Evolutionary conservation across 2,329 filamentous ascomycete species (phyloP).

Genomic region (Hypoxylon sp.): DNA sequence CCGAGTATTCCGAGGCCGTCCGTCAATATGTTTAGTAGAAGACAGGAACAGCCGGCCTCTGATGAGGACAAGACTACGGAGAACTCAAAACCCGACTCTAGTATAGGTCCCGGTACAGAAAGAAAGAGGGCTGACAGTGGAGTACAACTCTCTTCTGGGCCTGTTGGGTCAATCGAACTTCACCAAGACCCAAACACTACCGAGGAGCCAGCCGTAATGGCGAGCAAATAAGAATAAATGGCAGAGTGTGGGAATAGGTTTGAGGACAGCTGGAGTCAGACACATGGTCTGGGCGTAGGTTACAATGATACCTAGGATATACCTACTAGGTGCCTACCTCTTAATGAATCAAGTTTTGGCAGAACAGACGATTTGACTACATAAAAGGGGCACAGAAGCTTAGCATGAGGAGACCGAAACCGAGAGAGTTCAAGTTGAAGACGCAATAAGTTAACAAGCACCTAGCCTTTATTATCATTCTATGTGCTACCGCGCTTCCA

Average conservation of each 20-base stretch:
- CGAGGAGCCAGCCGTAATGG: slow-evolving; percentile 17
- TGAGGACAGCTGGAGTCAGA: neutral
- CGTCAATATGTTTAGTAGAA: slow-evolving; percentile 49
- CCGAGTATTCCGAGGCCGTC: slow-evolving; percentile 56
- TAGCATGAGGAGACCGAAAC: neutral
- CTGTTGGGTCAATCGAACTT: slow-evolving; percentile 21
- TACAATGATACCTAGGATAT: neutral
- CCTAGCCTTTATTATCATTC: neutral
- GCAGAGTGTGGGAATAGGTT: neutral
- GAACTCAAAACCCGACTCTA: slow-evolving; percentile 6
- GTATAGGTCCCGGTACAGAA: neutral
- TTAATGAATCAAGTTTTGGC: neutral
- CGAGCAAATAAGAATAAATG: slow-evolving; percentile 25
- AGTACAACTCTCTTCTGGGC: slow-evolving; percentile 35
- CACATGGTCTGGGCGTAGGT: neutral
- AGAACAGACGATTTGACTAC: neutral
- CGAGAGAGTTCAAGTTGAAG: neutral
- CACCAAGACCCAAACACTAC: slow-evolving; percentile 28
- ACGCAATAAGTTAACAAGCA: neutral
- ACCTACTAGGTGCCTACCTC: neutral
- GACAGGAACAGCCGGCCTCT: slow-evolving; percentile 29
- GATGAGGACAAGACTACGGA: slow-evolving; percentile 11
- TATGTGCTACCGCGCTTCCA: neutral
- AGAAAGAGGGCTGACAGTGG: slow-evolving; percentile 24
- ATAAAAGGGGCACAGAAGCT: neutral